Evolutionary conservation across 1,284 basidiomycete species (phyloP), one percentile per base, ranked within the genome.

Genomic region (Tremellales sp.): DNA sequence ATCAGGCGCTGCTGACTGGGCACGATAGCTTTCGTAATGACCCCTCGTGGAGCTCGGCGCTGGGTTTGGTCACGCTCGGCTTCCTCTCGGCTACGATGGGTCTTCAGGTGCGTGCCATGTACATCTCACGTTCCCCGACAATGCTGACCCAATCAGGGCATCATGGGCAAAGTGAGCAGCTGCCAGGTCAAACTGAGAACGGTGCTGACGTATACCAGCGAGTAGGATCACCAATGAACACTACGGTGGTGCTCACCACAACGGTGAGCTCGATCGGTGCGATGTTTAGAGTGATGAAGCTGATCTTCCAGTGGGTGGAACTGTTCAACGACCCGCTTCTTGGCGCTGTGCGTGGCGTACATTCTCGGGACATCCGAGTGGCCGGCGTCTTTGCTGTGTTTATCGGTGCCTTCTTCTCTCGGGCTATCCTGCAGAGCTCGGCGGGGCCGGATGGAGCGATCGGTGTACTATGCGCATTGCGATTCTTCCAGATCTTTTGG

Each of bases 51-150:
- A 78, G 74, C 8, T 82, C 82, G 49, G 69, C 79, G 1, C 61
- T 81, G 43, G 81, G 85, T 0, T 89, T 84, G 64, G 81, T 83
- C 6, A 78, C 81, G 3, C 61, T 92, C 15, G 87, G 79, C 0
- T 87, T 89, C 66, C 82, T 89, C 67, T 87, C 85, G 49, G 83
- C 84, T 13, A 85, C 82, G 62, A 76, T 89, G 60, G 87, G 86
- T 2, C 72, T 89, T 15, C 69, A 71, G 39, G 7, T 49, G 7
- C 12, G 33, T 29, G 25, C 25, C 17, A 31, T n/a, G 3, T 8
- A 11, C 4, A n/a, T n/a, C n/a, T n/a, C 10, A 23, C 26, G 22
- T 40, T 8, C 4, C n/a, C 19, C 4, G 25, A 39, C 21, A 17
- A 22, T 7, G 39, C 39, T 40, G 39, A 40, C 39, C 23, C 41